These are phyloP conservation scores for Ustilaginoidea virens DNA, from an alignment of 2,329 filamentous ascomycete species.

Conservation along the genomic window DNA sequence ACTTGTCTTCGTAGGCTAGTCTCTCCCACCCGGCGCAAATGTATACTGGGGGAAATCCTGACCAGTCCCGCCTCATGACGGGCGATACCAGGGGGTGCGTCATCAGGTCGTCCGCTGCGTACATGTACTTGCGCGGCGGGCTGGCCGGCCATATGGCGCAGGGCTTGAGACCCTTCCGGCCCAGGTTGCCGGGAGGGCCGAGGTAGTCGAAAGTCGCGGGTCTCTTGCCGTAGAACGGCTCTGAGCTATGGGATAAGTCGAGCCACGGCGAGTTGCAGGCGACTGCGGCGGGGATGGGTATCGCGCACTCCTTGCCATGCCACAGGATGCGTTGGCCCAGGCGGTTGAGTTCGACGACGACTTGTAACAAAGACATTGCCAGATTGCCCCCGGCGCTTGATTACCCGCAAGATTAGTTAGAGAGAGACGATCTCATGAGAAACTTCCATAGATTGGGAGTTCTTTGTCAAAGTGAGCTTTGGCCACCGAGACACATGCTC, in stretches of 20 bases:
- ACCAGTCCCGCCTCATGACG: slow-evolving; percentile 44
- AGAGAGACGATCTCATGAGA: too few species aligned
- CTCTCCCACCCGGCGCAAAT: slow-evolving; percentile 57
- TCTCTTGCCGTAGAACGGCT: slow-evolving; percentile 12
- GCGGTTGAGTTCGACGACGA: slow-evolving; percentile 46
- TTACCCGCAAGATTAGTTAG: background rate
- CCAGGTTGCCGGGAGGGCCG: slow-evolving; percentile 30
- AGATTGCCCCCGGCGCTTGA: slow-evolving; percentile 59
- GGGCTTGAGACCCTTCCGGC: slow-evolving; percentile 15
- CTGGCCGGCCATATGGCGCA: slow-evolving; percentile 42
- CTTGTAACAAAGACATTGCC: slow-evolving; percentile 48
- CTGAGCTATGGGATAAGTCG: slow-evolving; percentile 46
- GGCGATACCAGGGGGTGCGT: slow-evolving; percentile 55
- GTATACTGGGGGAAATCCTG: slow-evolving; percentile 47
- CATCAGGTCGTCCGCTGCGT: slow-evolving; percentile 36
- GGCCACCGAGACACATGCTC: too few species aligned
- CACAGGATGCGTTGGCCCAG: slow-evolving; percentile 35
- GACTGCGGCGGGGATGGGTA: slow-evolving; percentile 53
- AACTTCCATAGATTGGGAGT: too few species aligned
- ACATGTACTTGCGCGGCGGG: slow-evolving; percentile 38
- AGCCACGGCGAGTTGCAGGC: slow-evolving; percentile 53
- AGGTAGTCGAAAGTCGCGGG: slow-evolving; percentile 22
- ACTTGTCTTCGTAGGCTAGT: slow-evolving; percentile 50
- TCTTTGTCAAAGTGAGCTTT: too few species aligned
- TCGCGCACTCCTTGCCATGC: slow-evolving; percentile 38